Conservation (phyloP, 192 early-diverging fungal species). For the Backusella westeae region DNA sequence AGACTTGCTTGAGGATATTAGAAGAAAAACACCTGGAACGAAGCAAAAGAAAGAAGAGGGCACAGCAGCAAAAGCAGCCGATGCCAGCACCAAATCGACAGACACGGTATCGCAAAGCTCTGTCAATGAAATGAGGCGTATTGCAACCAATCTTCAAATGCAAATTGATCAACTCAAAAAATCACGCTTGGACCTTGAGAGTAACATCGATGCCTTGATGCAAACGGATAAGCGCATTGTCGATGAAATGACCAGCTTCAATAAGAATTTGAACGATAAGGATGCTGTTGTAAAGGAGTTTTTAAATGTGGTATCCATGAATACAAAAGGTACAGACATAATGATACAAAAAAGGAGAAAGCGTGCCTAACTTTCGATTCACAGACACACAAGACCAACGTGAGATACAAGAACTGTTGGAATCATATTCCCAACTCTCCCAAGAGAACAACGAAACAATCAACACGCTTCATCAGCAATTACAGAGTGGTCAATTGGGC, state of each 20-base stretch:
- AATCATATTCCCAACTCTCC: constrained; percentile 32
- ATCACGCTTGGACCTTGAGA: constrained; percentile 1
- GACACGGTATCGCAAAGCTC: neutral
- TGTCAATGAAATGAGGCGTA: neutral
- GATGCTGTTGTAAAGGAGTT: constrained; percentile 44
- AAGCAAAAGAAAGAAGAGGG: constrained; percentile 15
- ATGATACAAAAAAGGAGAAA: neutral
- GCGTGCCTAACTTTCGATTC: neutral
- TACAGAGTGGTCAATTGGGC: neutral
- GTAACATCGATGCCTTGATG: neutral
- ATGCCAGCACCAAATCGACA: neutral
- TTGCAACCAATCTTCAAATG: constrained; percentile 4
- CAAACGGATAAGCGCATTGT: constrained; percentile 9
- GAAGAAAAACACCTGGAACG: constrained; percentile 31
- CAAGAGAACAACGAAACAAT: constrained; percentile 18
- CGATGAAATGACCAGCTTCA: constrained; percentile 41
- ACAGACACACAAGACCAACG: neutral
- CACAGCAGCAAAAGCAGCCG: neutral
- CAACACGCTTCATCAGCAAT: neutral
- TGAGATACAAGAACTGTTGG: constrained; percentile 31
- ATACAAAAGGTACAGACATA: neutral
- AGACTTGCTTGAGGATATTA: constrained; percentile 55
- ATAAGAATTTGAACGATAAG: constrained; percentile 45
- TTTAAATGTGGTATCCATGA: neutral
- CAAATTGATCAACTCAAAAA: constrained; percentile 16